These are phyloP conservation scores for Xylaria sp. DNA, from an alignment of 2,329 filamentous ascomycete genomes.

Conservation along the genomic window DNA sequence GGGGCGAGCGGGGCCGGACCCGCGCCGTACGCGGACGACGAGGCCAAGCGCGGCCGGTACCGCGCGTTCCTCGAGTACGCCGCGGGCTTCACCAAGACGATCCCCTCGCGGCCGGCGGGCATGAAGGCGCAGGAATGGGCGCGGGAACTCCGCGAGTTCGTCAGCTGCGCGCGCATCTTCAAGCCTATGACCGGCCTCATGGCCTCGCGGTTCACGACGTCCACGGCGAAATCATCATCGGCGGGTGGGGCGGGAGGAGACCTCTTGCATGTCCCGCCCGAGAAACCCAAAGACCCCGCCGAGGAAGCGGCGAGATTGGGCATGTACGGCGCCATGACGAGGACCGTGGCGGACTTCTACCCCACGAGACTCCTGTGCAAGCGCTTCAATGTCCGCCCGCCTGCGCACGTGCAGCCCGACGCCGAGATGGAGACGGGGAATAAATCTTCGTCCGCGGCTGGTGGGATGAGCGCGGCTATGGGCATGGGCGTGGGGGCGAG, in stretches of 20 bases:
- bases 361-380: slow-evolving; percentile 92
- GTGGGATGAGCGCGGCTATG: slow-evolving; percentile 2
- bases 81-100: slow-evolving; percentile 66
- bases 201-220: slow-evolving; percentile 90
- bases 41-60: slow-evolving; percentile 83
- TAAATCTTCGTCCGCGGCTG: slow-evolving; percentile 35
- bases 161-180: slow-evolving; percentile 75
- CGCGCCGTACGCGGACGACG: slow-evolving; percentile 87
- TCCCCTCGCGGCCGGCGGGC: slow-evolving; percentile 50
- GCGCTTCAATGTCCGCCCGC: slow-evolving; percentile 87
- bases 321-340: slow-evolving; percentile 93
- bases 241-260: slow-evolving; percentile 37
- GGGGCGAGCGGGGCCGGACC: slow-evolving; percentile 64
- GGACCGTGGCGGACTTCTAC: slow-evolving; percentile 76
- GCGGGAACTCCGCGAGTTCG: slow-evolving; percentile 82
- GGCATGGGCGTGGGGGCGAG: slow-evolving; percentile 18
- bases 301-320: slow-evolving; percentile 88
- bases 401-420: slow-evolving; percentile 72
- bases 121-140: slow-evolving; percentile 77
- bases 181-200: slow-evolving; percentile 92
- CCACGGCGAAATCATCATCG: slow-evolving; percentile 53
- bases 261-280: slow-evolving; percentile 58
- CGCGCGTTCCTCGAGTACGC: slow-evolving; percentile 81
- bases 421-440: slow-evolving; percentile 50
- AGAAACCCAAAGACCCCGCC: slow-evolving; percentile 78